Conservation (phyloP, 352 stramenopile species). For the Phytophthora citricola region DNA sequence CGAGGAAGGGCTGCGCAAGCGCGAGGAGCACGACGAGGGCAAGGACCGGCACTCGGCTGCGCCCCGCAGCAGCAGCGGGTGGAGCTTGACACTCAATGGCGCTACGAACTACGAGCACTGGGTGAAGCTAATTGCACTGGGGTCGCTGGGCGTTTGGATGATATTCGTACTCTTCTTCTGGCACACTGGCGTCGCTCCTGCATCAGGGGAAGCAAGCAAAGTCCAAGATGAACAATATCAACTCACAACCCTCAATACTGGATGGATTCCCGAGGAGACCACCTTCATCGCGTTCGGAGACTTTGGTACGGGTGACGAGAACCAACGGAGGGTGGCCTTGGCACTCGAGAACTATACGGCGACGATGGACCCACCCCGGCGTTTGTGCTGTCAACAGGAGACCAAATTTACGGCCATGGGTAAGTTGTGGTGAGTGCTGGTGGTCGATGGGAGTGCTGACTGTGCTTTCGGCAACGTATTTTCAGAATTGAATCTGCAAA, state of each 20-base stretch:
- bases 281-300: conserved; percentile 86
- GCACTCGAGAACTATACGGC: conserved; percentile 65
- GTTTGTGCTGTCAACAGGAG: conserved; percentile 85
- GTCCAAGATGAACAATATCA: conserved; percentile 17
- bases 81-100: conserved; percentile 27
- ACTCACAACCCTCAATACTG: conserved; percentile 35
- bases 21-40: conserved; percentile 58
- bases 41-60: conserved; percentile 56
- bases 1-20: conserved; percentile 55
- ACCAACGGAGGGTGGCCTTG: conserved; percentile 67
- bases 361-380: conserved; percentile 64
- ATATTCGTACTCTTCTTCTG: conserved; percentile 69
- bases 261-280: conserved; percentile 60
- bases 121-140: conserved; percentile 62
- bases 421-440: conserved; percentile 24
- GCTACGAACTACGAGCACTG: conserved; percentile 59
- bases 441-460: conserved; percentile 3
- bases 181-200: conserved; percentile 16
- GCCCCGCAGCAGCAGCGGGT: conserved; percentile 33
- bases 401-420: conserved; percentile 90
- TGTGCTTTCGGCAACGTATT: background rate
- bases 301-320: conserved; percentile 75
- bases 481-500: conserved; percentile 63
- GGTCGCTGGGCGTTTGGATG: conserved; percentile 63
- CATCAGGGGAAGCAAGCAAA: conserved; percentile 20